Conservation (phyloP, 306 rosid species). For the Crotalaria pallida region DNA sequence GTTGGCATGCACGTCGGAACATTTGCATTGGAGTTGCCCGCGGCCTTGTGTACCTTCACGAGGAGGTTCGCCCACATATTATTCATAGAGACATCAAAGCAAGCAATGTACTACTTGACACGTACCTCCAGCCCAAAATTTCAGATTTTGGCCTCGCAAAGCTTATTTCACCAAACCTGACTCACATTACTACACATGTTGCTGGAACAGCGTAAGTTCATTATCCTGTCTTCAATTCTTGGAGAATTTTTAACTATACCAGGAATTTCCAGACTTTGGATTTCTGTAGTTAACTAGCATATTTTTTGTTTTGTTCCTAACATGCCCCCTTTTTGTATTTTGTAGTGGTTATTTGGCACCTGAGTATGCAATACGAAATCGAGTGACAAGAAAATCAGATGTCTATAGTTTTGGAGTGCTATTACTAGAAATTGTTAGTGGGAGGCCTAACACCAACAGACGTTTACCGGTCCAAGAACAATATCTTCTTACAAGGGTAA, state of each 20-base stretch:
- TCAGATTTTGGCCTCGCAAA: slow-evolving; percentile 93
- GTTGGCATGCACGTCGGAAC: slow-evolving; percentile 45
- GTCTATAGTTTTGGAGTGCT: slow-evolving; percentile 82
- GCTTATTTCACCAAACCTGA: slow-evolving; percentile 53
- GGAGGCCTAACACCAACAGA: slow-evolving; percentile 66
- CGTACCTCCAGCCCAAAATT: slow-evolving; percentile 54
- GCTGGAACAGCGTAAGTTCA: slow-evolving; percentile 78
- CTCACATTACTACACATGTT: slow-evolving; percentile 74
- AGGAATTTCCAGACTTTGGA: not conserved
- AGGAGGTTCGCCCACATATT: slow-evolving; percentile 63
- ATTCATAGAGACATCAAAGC: slow-evolving; percentile 86
- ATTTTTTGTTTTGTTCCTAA: not conserved
- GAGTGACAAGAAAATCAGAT: slow-evolving; percentile 83
- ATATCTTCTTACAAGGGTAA: slow-evolving; percentile 72
- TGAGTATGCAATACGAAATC: slow-evolving; percentile 76
- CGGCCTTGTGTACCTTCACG: slow-evolving; percentile 74
- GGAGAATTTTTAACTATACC: not conserved
- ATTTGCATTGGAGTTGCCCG: slow-evolving; percentile 74
- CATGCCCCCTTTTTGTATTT: slow-evolving; percentile 14
- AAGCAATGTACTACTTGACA: slow-evolving; percentile 68
- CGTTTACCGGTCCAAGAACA: slow-evolving; percentile 55
- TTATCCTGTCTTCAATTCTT: not conserved
- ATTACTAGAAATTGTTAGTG: slow-evolving; percentile 70
- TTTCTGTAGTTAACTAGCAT: not conserved
- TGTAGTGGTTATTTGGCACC: slow-evolving; percentile 88